A percentile compares a stretch with the other conserved stretches of the same genome.
Evolutionary conservation across 169 alveolate species (phyloP).

Genomic region (Amoebophrya sp.): DNA sequence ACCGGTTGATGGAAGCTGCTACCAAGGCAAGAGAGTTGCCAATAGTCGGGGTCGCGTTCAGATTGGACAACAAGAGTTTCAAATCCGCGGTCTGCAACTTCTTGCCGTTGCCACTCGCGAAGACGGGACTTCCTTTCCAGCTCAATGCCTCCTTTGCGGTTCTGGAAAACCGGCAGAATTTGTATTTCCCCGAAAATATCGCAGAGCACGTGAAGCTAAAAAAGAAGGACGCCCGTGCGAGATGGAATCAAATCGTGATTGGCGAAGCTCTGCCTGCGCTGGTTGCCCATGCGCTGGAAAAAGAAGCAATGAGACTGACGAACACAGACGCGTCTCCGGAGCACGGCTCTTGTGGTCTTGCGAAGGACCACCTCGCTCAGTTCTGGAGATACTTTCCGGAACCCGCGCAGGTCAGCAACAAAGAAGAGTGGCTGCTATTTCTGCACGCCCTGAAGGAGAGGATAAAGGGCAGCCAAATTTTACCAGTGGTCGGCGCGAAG

Average conservation of each 20-base stretch:
- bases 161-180: neutral
- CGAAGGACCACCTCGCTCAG: neutral
- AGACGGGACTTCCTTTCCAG: neutral
- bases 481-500: neutral
- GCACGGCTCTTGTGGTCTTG: neutral
- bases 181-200: neutral
- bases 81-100: neutral
- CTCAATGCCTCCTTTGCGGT: slow-evolving; percentile 15
- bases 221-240: neutral
- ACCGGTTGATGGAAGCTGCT: neutral
- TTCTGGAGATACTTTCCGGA: slow-evolving; percentile 2
- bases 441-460: neutral
- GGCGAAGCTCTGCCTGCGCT: neutral
- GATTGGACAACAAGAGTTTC: neutral
- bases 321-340: neutral
- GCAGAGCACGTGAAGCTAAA: neutral
- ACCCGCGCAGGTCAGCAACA: neutral
- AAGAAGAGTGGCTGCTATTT: neutral
- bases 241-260: neutral
- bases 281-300: neutral
- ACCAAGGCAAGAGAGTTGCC: neutral
- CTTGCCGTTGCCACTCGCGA: neutral
- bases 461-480: neutral
- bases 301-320: neutral
- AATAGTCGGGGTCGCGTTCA: neutral